A percentile compares a stretch with the other conserved stretches of the same genome.
Conservation (phyloP, 2,329 filamentous ascomycete species). For the Epichloe hybrida region DNA sequence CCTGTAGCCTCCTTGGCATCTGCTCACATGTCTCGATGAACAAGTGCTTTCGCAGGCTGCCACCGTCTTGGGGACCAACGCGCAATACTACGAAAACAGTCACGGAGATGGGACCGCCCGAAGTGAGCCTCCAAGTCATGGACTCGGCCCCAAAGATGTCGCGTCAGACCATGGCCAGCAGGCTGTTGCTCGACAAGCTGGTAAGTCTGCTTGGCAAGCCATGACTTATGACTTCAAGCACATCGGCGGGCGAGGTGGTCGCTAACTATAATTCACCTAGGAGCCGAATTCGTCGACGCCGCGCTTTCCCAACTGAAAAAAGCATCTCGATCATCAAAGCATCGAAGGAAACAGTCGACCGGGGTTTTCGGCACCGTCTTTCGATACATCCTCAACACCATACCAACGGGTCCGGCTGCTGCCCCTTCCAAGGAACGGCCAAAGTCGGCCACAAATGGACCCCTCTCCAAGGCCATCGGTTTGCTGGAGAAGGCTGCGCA, state of each 20-base stretch:
- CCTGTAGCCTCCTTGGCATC: conserved; percentile 3
- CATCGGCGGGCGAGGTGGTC: background rate
- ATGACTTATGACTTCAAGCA: background rate
- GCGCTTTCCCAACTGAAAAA: conserved; percentile 37
- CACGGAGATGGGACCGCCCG: conserved; percentile 17
- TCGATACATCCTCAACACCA: conserved; percentile 32
- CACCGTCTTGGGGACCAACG: conserved; percentile 23
- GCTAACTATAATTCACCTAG: conserved; percentile 15
- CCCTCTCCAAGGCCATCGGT: conserved; percentile 36
- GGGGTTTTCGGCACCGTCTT: conserved; percentile 30
- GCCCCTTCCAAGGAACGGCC: conserved; percentile 27
- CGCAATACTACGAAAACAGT: conserved; percentile 23
- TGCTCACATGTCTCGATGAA: conserved; percentile 11
- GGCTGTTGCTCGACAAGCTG: conserved; percentile 20
- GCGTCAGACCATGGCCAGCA: conserved; percentile 15
- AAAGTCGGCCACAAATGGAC: conserved; percentile 21
- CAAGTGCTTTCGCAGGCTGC: conserved; percentile 37
- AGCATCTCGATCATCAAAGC: conserved; percentile 30
- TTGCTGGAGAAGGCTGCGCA: conserved; percentile 39
- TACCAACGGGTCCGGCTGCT: conserved; percentile 36
- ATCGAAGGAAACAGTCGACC: conserved; percentile 29
- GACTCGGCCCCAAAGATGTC: conserved; percentile 18
- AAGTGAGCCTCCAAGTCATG: conserved; percentile 18
- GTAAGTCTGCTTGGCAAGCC: conserved; percentile 14
- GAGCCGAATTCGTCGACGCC: conserved; percentile 38